Evolutionary conservation across 1,284 basidiomycete species (phyloP), one percentile per base, ranked within the genome.

Genomic region (Marasmius oreades): DNA sequence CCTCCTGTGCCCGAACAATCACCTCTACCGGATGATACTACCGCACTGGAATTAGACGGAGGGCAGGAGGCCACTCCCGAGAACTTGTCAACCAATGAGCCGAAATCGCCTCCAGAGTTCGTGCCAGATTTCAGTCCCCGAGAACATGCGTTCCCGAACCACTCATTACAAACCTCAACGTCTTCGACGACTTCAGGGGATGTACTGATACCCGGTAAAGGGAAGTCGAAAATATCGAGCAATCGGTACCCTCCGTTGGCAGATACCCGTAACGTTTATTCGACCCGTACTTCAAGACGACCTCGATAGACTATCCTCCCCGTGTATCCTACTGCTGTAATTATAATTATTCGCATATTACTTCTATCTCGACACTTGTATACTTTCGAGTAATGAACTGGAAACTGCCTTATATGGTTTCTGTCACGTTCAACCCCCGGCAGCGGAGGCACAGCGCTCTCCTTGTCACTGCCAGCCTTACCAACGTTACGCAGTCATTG

Each of bases 1-100:
- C 70, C 70, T 1, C 71, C 71, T 63, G 55, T 71, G 22, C 69
- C 70, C 10, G 65, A 70, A 45, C 63, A 69, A 54, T 63, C 66
- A 8, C 64, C 66, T 39, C 60, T 71, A n/a, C 69, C 71, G 8
- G 69, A 71, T 12, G 68, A 66, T 28, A 62, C 59, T 23, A 62
- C 59, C 10, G 65, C 63, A 34, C 45, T 51, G 24, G 63, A 60
- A 12, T 63, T 55, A 11, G 63, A 64, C n/a, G 52, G 59, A 24
- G 60, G 57, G 12, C 64, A 64, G 34, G 62, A 61, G 22, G 23
- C n/a, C n/a, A n/a, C n/a, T 37, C 36, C 36, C 2, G 34, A 47
- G 31, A 24, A 54, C 8, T 26, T 34, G 14, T 11, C 26, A 34
- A 28, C 55, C 6, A 44, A 46, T n/a, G 33, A 26, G 42, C 34